Base-by-base conservation (phyloP, 768 basidiomycete genomes). In the Melanogaster broomeanus region DNA sequence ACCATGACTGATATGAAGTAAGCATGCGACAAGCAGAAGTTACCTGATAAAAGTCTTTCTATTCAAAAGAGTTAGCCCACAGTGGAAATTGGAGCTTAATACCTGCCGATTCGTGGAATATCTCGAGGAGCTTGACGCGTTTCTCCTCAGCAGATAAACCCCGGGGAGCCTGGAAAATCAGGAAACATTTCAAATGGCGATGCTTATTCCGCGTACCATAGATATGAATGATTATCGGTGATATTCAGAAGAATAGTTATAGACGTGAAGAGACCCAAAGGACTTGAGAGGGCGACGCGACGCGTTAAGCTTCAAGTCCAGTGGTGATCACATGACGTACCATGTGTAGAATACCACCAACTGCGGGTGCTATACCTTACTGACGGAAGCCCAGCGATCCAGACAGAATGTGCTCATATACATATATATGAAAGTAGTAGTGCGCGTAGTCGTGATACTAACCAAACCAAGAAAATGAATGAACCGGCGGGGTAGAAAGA, bases 71-170 rank as follows among this genome's bases (percentile, higher is more conserved):
- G 21, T 44, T 28, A 49, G 58, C 43, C 42, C 6, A 28, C 48
- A 30, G 21, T 43, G 34, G 18, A 41, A 19, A 40, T 25, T 34
- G 10, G 19, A 27, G 16, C 30, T 43, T 13, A 19, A 13, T 42
- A 52, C 47, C 53, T 61, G 92, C 93, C 15, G 87, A 86, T 69
- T 98, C 94, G 61, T 94, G 93, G 62, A 98, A 96, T 58, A 98
- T 91, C 71, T 95, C 94, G 18, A 96, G 70, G 48, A 98, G 69
- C 66, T 89, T 93, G 52, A 85, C 77, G 62, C 90, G 87, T 72
- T 98, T 97, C 69, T 97, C 94, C 61, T 95, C 92, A 6, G 79
- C 82, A 21, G 91, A 93, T 31, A 98, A 76, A 61, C 94, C 93
- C 72, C 90, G 78, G 28, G 88, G 87, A 48, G 88, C 86, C 88